phyloP scores from a whole-genome alignment of 164 flowering plant species.

The Amborella trichopoda region DNA sequence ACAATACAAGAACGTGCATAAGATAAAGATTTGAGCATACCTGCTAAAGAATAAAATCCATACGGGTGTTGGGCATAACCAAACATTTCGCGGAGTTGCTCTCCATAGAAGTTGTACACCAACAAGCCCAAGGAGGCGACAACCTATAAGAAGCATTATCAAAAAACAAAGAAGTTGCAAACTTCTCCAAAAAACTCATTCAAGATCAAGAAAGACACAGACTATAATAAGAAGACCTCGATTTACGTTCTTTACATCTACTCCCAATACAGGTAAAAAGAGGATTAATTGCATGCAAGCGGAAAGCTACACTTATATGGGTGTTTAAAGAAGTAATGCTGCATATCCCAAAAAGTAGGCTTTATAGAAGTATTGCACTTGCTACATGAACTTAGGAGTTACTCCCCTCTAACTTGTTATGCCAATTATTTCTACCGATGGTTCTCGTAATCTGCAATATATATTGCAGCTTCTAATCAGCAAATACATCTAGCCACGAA shows the following conservation, averaged over 20 bases:
- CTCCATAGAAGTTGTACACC: slow-evolving; percentile 92
- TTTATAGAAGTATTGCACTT: too few species aligned
- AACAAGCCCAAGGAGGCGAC: slow-evolving; percentile 87
- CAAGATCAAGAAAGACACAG: not conserved
- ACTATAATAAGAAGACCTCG: not conserved
- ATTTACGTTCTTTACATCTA: not conserved
- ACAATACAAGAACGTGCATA: too few species aligned
- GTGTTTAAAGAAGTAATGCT: too few species aligned
- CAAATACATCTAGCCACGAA: too few species aligned
- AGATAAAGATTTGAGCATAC: slow-evolving; percentile 29
- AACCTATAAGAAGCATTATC: slow-evolving; percentile 35
- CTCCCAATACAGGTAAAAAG: not conserved
- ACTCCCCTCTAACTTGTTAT: too few species aligned
- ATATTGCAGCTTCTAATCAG: too few species aligned
- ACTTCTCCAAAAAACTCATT: not conserved
- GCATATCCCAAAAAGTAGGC: too few species aligned
- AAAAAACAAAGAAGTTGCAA: not conserved
- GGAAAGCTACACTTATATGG: too few species aligned
- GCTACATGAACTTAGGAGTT: too few species aligned
- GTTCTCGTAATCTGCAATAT: too few species aligned
- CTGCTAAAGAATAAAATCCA: slow-evolving; percentile 92
- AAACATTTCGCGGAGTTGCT: slow-evolving; percentile 94
- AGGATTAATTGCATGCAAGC: too few species aligned
- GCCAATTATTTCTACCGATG: too few species aligned
- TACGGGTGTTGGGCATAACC: slow-evolving; percentile 97